These are phyloP conservation scores for Komagataella pseudopastoris DNA, from an alignment of 805 yeast genomes.

Conservation along the genomic window DNA sequence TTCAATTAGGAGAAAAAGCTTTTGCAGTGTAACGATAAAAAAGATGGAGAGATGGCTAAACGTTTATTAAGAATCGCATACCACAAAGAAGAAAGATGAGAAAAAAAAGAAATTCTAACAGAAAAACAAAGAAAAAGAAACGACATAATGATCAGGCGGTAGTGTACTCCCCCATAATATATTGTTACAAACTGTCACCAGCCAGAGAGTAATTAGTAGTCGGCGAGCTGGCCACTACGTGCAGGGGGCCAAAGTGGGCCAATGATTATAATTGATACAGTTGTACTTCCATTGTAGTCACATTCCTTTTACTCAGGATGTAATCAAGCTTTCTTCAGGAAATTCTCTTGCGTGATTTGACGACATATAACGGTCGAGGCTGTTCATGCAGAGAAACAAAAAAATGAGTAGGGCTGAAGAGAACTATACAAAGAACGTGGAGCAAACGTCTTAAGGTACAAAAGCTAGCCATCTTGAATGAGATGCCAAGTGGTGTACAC, in stretches of 20 bases:
- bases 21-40: background rate
- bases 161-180: background rate
- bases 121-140: background rate
- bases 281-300: background rate
- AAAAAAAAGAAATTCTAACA: background rate
- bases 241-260: background rate
- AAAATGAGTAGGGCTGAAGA: background rate
- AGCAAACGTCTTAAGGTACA: background rate
- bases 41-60: background rate
- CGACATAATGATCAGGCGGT: background rate
- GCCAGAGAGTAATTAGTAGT: background rate
- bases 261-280: too few relatives aligned
- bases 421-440: background rate
- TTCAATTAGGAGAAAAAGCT: background rate
- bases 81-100: background rate
- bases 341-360: background rate
- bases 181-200: background rate
- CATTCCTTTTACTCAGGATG: background rate
- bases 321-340: background rate
- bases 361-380: background rate
- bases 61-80: background rate
- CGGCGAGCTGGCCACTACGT: background rate
- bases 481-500: conserved; percentile 55
- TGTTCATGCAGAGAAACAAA: background rate
- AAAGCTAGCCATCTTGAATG: conserved; percentile 12